phyloP scores from a whole-genome alignment of 768 basidiomycete genomes.

The Amanita rimosa region DNA sequence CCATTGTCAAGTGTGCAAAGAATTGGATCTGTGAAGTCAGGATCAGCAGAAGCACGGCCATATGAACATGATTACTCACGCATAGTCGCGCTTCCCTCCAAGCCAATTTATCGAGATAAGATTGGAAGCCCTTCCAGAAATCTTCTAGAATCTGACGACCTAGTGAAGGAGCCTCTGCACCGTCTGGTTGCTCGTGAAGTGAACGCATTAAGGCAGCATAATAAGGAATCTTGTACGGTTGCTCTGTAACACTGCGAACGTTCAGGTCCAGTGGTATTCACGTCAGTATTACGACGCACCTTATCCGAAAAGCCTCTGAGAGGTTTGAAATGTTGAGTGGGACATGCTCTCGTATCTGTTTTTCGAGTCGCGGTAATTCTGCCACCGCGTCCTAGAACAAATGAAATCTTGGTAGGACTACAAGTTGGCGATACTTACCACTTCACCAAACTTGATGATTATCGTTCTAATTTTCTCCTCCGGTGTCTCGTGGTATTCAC shows the following conservation, averaged over 20 bases:
- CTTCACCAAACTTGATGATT: conserved; percentile 72
- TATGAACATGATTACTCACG: conserved; percentile 35
- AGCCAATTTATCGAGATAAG: conserved; percentile 76
- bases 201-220: conserved; percentile 74
- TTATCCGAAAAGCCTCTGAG: conserved; percentile 67
- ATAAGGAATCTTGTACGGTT: conserved; percentile 88
- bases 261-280: conserved; percentile 6
- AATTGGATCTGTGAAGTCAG: conserved; percentile 65
- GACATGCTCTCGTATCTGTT: conserved; percentile 48
- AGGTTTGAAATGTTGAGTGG: conserved; percentile 51
- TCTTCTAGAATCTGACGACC: conserved; percentile 76
- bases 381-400: conserved; percentile 50
- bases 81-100: conserved; percentile 88
- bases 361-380: conserved; percentile 57
- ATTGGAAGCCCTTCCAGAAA: conserved; percentile 85
- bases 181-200: conserved; percentile 39
- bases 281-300: conserved; percentile 29
- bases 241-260: conserved; percentile 66
- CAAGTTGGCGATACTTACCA: conserved; percentile 34
- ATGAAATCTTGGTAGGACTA: not conserved
- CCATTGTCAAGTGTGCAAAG: conserved; percentile 79
- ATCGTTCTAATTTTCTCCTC: conserved; percentile 58
- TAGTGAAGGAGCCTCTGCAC: conserved; percentile 33
- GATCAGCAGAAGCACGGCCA: not conserved
- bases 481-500: conserved; percentile 55